Evolutionary conservation across 495 filamentous ascomycete species (phyloP).

Genomic region (Penicillium atrosanguineum): DNA sequence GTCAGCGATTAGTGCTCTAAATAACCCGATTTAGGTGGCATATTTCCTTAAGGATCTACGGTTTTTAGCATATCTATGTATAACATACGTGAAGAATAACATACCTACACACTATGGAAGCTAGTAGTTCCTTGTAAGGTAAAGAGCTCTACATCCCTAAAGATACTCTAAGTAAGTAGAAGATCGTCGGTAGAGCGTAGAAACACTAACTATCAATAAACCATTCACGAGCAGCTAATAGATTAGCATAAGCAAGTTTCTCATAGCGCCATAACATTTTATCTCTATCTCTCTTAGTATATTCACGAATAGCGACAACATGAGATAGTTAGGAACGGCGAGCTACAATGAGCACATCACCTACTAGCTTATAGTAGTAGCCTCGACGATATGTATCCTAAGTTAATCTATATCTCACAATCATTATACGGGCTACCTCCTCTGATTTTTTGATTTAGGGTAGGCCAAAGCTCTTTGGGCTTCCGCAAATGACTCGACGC

Average conservation of each 20-base stretch:
- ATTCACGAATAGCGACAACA: slow-evolving; percentile 9
- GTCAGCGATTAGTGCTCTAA: slow-evolving; percentile 5
- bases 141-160: slow-evolving; percentile 1
- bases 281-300: not conserved
- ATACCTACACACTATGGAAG: slow-evolving; percentile 16
- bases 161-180: slow-evolving; percentile 12
- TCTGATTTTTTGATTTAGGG: not conserved
- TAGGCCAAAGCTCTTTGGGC: not conserved
- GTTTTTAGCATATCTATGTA: not conserved
- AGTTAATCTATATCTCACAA: slow-evolving; percentile 12
- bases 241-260: slow-evolving; percentile 2
- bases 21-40: slow-evolving; percentile 3
- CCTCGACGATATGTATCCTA: slow-evolving; percentile 13
- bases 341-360: slow-evolving; percentile 9
- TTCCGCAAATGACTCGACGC: not conserved
- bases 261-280: not conserved
- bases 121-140: no score
- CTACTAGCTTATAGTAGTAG: slow-evolving; percentile 5
- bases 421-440: not conserved
- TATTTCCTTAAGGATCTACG: slow-evolving; percentile 6
- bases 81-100: slow-evolving; percentile 1
- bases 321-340: not conserved
- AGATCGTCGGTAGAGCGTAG: slow-evolving; percentile 9
- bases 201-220: slow-evolving; percentile 1
- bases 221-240: slow-evolving; percentile 11